Percentiles rank a stretch among this genome's conserved stretches.
phyloP scores from a whole-genome alignment of 805 yeast genomes.

The Metschnikowia baotianmanensis region DNA sequence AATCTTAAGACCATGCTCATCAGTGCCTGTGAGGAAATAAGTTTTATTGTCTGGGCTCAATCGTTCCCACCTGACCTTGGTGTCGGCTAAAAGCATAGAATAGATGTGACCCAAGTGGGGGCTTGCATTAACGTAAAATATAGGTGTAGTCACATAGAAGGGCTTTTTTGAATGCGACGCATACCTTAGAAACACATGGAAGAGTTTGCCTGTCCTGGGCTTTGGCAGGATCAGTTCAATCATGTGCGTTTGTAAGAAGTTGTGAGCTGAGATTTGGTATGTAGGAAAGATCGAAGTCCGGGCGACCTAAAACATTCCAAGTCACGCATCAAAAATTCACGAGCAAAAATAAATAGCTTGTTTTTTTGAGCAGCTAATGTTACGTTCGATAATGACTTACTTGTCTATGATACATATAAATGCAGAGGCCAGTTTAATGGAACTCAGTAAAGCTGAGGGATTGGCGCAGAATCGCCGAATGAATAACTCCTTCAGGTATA shows the following conservation, averaged over 20 bases:
- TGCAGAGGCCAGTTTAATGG: too few relatives aligned
- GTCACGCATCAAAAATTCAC: not conserved
- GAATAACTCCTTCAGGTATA: too few relatives aligned
- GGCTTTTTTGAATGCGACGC: constrained; percentile 17
- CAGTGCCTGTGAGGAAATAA: constrained; percentile 85
- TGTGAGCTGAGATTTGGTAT: not conserved
- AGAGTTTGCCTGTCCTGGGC: not conserved
- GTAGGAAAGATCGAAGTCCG: not conserved
- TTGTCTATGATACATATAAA: too few relatives aligned
- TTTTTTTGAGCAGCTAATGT: too few relatives aligned
- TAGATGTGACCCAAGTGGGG: constrained; percentile 95
- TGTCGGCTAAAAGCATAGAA: constrained; percentile 82
- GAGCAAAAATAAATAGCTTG: too few relatives aligned
- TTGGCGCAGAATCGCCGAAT: too few relatives aligned
- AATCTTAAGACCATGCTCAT: constrained; percentile 94
- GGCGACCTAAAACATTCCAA: not conserved
- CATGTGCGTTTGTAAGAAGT: too few relatives aligned
- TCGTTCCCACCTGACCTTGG: constrained; percentile 67
- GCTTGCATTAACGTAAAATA: constrained; percentile 90
- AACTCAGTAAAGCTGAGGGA: too few relatives aligned
- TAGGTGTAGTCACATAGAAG: constrained; percentile 79
- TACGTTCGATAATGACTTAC: too few relatives aligned
- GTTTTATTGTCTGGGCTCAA: constrained; percentile 35
- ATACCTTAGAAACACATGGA: not conserved
- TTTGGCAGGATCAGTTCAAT: too few relatives aligned